Base-by-base conservation (phyloP, 1,284 basidiomycete species). In the Heterobasidion parviporum region DNA sequence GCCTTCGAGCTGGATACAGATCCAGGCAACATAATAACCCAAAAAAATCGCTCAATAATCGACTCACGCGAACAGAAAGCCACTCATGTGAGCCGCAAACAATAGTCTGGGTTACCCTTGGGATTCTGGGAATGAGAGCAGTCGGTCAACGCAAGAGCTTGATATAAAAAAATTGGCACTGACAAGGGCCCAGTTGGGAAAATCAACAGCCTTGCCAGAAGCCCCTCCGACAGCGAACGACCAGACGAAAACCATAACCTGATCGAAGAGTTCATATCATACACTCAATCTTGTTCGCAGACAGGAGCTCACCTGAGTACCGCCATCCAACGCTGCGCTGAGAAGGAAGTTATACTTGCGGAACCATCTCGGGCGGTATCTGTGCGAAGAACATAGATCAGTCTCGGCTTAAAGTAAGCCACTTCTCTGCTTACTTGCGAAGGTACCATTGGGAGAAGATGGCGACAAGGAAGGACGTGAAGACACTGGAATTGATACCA, bases 321-420 rank as follows among this genome's bases (percentile, higher is more conserved):
- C 80, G 16, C 80, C 80, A 59, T 82, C 80, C 9, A 80, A 65
- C 14, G 77, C 80, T 7, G 74, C 74, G 15, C 70, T 72, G 56
- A 75, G 63, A 56, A 79, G 67, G 69, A 78, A 85, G 70, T 82
- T 83, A 70, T 82, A 83, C 66, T 81, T 79, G 16, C 14, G 41
- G 14, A 16, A 44, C 26, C 26, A 26, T 26, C 26, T 26, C 26
- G 26, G 26, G 26, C 26, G 26, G 26, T 26, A 26, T 26, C 26
- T 26, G 26, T 14, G 16, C 41, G 41, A 44, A 44, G 16, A 8
- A 6, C 41, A 44, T 14, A 44, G 14, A 16, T 44, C 41, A 44
- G 41, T 4, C 12, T 14, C 41, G 6, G 26, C 26, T 26, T 5
- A 5, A 26, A 26, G 26, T 6, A 26, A 26, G 4, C 4, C 26